Base-by-base conservation (phyloP, 2,329 filamentous ascomycete genomes). In the Colletotrichum destructivum region DNA sequence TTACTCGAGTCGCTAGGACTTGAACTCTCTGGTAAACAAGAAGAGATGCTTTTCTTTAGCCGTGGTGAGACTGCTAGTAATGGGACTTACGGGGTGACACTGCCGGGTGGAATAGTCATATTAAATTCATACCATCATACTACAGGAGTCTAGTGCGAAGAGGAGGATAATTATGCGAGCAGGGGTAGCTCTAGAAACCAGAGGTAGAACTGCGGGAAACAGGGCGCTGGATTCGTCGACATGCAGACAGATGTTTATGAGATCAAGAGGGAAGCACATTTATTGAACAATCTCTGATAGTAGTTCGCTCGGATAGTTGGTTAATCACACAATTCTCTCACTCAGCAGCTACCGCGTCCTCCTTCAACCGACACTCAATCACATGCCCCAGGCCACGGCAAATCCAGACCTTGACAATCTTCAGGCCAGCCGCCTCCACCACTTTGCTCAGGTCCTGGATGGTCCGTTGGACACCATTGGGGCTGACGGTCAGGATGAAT, bases 311-410 rank as follows among this genome's bases (percentile, higher is more conserved):
- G 3, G 26, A 5, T 5, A 35, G 31, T 9, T 35, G 35, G 35
- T 2, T 8, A 8, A 0, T 8, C 2, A 35, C 35, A 11, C 0
- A 1, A 9, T 35, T 2, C 18, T 57, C 21, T 16, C 7, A 0
- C 35, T 13, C 31, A 16, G 3, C 13, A 69, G 16, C 9, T 54
- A 57, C 31, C 31, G 31, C 26, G n/a, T 71, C 56, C 11, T 54
- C 65, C 38, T 54, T 63, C 65, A 71, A 38, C 52, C 57, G 52
- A 26, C 69, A 71, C 46, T 69, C 69, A 26, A 71, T 71, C 7
- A 71, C 64, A 46, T 54, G 47, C 6, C 64, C 69, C 46, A 69
- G 21, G 52, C 69, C 69, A 13, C 59, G 38, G 18, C 64, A 69
- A 38, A 69, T 63, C 69, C 69, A 69, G 9, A 63, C 65, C 26